phyloP scores from a whole-genome alignment of 352 stramenopile genomes.

The Phytophthora megakarya region DNA sequence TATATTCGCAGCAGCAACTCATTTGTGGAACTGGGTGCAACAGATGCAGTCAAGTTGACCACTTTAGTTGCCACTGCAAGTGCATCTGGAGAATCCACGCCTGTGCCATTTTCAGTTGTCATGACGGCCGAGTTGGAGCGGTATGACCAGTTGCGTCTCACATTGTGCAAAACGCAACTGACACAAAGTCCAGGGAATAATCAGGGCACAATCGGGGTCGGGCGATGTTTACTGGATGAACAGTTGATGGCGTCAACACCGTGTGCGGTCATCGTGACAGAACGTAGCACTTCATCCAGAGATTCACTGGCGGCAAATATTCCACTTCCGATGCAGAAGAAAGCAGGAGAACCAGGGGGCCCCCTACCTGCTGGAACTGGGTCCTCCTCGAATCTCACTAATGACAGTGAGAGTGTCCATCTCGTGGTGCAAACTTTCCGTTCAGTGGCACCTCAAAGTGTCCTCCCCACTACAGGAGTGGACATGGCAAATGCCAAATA shows the following conservation, averaged over 20 bases:
- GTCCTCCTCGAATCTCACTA: conserved; percentile 19
- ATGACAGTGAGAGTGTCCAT: conserved; percentile 48
- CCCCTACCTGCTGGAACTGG: conserved; percentile 5
- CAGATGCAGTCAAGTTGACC: conserved; percentile 65
- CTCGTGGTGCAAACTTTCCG: conserved; percentile 62
- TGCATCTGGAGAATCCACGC: conserved; percentile 27
- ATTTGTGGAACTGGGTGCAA: conserved; percentile 61
- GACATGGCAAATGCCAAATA: conserved; percentile 83
- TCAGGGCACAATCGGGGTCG: conserved; percentile 56
- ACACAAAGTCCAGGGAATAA: conserved; percentile 46
- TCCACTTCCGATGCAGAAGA: conserved; percentile 18
- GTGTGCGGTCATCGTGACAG: conserved; percentile 51
- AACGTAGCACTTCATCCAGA: conserved; percentile 48
- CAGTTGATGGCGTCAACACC: conserved; percentile 51
- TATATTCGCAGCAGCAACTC: conserved; percentile 48
- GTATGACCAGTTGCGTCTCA: conserved; percentile 72
- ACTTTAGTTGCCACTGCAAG: conserved; percentile 36
- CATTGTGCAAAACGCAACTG: conserved; percentile 59
- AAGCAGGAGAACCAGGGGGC: conserved; percentile 4
- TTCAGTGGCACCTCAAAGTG: conserved; percentile 47
- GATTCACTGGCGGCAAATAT: conserved; percentile 34
- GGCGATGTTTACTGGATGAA: conserved; percentile 58
- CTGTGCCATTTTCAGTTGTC: conserved; percentile 66
- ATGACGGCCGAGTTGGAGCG: conserved; percentile 55
- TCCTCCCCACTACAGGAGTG: conserved; percentile 63